These are phyloP conservation scores for Lipomyces japonicus DNA, from an alignment of 805 yeast genomes.

Conservation along the genomic window DNA sequence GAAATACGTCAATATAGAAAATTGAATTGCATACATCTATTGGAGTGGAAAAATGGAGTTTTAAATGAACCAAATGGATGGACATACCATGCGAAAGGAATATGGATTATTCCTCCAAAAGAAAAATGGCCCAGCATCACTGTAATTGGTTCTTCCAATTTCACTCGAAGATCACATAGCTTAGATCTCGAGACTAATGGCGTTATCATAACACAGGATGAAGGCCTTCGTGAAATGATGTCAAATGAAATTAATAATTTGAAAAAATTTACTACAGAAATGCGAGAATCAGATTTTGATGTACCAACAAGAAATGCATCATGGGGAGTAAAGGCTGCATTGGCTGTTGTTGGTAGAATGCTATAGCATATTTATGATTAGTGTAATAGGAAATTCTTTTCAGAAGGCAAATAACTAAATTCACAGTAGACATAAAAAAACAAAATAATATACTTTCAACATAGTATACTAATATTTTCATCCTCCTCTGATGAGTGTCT, in stretches of 20 bases:
- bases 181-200: constrained; percentile 88
- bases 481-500: no score
- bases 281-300: constrained; percentile 60
- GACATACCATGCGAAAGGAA: constrained; percentile 97
- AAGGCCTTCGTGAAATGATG: constrained; percentile 55
- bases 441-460: no score
- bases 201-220: constrained; percentile 66
- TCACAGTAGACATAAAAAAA: no score
- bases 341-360: constrained; percentile 17
- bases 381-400: no score
- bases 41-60: constrained; percentile 84
- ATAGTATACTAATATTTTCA: no score
- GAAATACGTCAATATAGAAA: constrained; percentile 46
- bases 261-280: constrained; percentile 51
- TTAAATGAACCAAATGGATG: constrained; percentile 83
- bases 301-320: constrained; percentile 60
- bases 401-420: background rate
- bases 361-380: background rate
- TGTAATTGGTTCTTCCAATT: constrained; percentile 88
- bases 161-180: constrained; percentile 83
- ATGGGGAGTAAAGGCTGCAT: constrained; percentile 59
- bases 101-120: constrained; percentile 60
- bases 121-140: constrained; percentile 65
- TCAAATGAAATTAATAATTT: constrained; percentile 58
- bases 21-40: constrained; percentile 49